Evolutionary conservation across 1,284 basidiomycete species (phyloP).

Genomic region (Leccinum subatratum): DNA sequence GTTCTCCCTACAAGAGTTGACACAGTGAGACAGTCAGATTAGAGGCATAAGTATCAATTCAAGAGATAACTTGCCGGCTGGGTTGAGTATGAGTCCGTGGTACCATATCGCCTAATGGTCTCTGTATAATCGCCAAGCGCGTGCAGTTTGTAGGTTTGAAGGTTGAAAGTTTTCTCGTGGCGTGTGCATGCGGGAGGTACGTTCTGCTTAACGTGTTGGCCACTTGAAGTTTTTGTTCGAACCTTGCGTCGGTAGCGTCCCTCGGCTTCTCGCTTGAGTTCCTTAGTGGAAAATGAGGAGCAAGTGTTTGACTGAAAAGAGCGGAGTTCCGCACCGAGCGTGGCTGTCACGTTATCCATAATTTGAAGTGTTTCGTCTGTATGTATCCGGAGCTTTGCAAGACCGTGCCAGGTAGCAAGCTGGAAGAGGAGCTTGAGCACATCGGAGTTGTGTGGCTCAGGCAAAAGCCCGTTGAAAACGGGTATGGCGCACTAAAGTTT

Average conservation of each 20-base stretch:
- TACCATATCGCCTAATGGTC: neutral
- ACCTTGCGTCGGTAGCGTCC: neutral
- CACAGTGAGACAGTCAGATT: neutral
- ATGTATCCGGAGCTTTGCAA: neutral
- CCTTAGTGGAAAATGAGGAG: neutral
- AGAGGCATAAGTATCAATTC: neutral
- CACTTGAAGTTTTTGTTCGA: neutral
- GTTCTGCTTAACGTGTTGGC: neutral
- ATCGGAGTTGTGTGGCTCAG: neutral
- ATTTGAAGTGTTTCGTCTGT: neutral
- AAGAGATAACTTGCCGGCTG: neutral
- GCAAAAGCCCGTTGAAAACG: neutral
- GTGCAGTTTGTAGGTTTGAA: neutral
- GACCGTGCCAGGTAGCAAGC: neutral
- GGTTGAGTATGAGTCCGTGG: neutral
- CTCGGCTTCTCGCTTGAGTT: neutral
- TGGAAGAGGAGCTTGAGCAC: neutral
- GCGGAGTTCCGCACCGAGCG: neutral
- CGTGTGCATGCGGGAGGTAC: neutral
- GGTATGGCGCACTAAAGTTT: neutral
- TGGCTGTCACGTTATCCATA: neutral
- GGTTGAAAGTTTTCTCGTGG: neutral
- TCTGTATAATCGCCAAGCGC: neutral
- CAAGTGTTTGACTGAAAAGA: neutral
- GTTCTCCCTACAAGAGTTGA: neutral